These are phyloP conservation scores for Diaporthe vaccinii DNA, from an alignment of 2,329 filamentous ascomycete species.

Conservation along the genomic window DNA sequence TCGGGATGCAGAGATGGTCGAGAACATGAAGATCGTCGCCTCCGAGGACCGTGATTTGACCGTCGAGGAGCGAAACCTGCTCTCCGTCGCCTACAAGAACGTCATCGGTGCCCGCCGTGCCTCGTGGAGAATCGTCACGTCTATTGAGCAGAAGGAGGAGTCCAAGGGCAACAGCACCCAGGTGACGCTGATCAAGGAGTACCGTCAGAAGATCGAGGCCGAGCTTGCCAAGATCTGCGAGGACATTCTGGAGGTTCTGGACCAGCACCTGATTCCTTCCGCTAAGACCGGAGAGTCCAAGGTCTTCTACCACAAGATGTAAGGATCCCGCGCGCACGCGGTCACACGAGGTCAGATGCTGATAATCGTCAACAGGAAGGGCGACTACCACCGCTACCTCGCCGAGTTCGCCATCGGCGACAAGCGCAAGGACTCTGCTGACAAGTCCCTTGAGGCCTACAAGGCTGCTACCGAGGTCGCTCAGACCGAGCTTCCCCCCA, in stretches of 20 bases:
- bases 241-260: slow-evolving; percentile 94
- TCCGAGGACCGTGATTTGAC: slow-evolving; percentile 86
- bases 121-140: slow-evolving; percentile 98
- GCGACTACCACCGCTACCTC: slow-evolving; percentile 99
- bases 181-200: slow-evolving; percentile 94
- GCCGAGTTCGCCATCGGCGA: slow-evolving; percentile 96
- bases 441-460: slow-evolving; percentile 97
- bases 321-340: slow-evolving; percentile 44
- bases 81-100: slow-evolving; percentile 99
- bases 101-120: slow-evolving; percentile 97
- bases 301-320: slow-evolving; percentile 99
- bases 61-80: slow-evolving; percentile 97
- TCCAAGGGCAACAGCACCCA: slow-evolving; percentile 96
- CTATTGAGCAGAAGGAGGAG: slow-evolving; percentile 99
- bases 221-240: slow-evolving; percentile 98
- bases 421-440: slow-evolving; percentile 94
- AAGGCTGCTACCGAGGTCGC: slow-evolving; percentile 93
- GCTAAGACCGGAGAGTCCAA: slow-evolving; percentile 97
- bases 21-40: slow-evolving; percentile 99
- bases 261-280: slow-evolving; percentile 93
- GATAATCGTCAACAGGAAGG: slow-evolving; percentile 78
- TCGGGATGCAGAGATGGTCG: slow-evolving; percentile 86
- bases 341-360: slow-evolving; percentile 33
- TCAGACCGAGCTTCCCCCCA: slow-evolving; percentile 88
- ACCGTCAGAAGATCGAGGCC: slow-evolving; percentile 97